Base-by-base conservation (phyloP, 176 grass and related monocot genomes). In the Oryza glaberrima region DNA sequence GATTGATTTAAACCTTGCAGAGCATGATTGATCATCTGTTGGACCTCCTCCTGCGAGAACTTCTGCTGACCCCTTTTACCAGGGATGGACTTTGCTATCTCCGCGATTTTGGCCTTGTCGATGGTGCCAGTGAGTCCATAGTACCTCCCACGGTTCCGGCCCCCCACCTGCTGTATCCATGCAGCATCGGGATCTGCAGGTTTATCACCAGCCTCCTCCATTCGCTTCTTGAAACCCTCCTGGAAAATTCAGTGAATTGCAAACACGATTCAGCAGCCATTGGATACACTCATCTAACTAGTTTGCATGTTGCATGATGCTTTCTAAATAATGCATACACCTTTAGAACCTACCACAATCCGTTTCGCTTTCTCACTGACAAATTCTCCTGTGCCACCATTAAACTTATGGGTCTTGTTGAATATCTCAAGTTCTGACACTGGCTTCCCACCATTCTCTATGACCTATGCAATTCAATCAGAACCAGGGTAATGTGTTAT, bases 391-490 rank as follows among this genome's bases (percentile, higher is more conserved):
- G 60, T 16, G 4, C 77, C 84, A 56, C 84, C 60, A 7, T 86
- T 75, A 68, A 70, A 70, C 70, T 78, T 86, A 86, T 86, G 84
- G 70, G 84, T 86, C 60, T 56, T 86, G 70, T 68, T 86, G 77
- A 86, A 86, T 43, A 86, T 69, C 32, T 86, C 77, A 47, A 86
- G 44, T 56, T 86, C 84, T 7, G 84, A 86, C 11, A 86, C 84
- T 6, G 44, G 77, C 77, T 56, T 19, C 77, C 84, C 84, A 52
- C 84, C 84, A 75, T 86, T 86, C 54, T 86, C 70, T 9, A 81
- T 75, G 23, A 81, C 44, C 84, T 86, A 65, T 65, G 67, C 77
- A 74, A 65, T 80, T 73, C 77, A 86, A 80, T 48, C n/a, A 52
- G 20, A 67, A 80, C 65, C 56, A 80, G 76, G 32, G 58, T 9